Conservation (phyloP, 2,329 filamentous ascomycete genomes). For the Ceratocystis huliohia region DNA sequence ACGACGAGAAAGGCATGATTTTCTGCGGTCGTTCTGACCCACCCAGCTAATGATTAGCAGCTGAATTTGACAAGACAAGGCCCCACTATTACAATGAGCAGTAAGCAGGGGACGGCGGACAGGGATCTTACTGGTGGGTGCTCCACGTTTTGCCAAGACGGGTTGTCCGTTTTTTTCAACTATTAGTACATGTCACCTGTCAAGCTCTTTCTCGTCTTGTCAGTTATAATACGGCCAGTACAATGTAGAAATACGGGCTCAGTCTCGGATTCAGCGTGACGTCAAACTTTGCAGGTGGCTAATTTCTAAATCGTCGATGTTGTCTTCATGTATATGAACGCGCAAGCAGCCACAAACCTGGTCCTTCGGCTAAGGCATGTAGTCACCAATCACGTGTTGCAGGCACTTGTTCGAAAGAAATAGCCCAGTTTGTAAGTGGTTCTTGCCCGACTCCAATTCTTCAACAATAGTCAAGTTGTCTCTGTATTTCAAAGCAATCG, state of each 20-base stretch:
- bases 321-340: background rate
- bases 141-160: constrained; percentile 10
- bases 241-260: background rate
- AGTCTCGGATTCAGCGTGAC: background rate
- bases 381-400: background rate
- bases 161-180: background rate
- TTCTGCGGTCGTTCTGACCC: background rate
- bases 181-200: background rate
- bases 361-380: background rate
- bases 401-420: background rate
- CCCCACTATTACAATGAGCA: background rate
- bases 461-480: background rate
- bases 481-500: constrained; percentile 9
- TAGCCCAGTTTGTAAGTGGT: constrained; percentile 3
- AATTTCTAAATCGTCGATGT: background rate
- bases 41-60: background rate
- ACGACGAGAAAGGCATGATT: background rate
- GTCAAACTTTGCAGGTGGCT: no score
- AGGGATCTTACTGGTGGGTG: background rate
- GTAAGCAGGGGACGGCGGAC: background rate
- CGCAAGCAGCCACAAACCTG: background rate
- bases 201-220: background rate
- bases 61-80: background rate
- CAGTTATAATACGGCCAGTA: background rate
- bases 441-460: background rate